Base-by-base conservation (phyloP, 2,329 filamentous ascomycete species). In the Claviceps fusiformis region DNA sequence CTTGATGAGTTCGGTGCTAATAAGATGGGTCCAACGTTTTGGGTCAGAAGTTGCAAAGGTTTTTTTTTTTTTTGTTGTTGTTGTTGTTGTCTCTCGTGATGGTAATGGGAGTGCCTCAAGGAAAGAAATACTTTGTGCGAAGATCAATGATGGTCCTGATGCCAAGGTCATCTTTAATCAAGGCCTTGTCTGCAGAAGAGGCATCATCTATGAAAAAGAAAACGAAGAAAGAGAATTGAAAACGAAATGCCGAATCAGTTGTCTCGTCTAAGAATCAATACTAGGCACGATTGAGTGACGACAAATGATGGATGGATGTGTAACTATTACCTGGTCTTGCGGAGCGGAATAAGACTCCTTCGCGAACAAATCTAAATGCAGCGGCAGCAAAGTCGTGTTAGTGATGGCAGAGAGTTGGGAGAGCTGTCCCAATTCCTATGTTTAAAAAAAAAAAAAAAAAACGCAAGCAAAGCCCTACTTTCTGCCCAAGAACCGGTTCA, bases 121-220 rank as follows among this genome's bases (percentile, higher is more conserved):
- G 10, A 29, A 29, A 29, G 45, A 27, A 24, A 24, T 75, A 88
- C 82, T 85, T 82, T 58, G 89, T 88, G 55, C 90, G 80, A 11
- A 95, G 73, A 71, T 95, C 90, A 57, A 95, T 78, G 45, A 95
- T 79, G 2, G 83, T 88, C 60, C 76, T 80, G 59, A 95, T 79
- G 27, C 79, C 75, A 61, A 85, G 77, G 37, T 81, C 75, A 8
- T 82, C 69, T 10, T 73, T 68, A 11, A 95, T 75, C 37, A 73
- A 71, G 39, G 73, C 66, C 55, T 80, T 79, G 68, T 95, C 90
- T 41, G 73, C 65, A 24, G 75, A 63, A 0, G 86, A 85, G 41
- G 88, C 87, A 67, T 89, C 82, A 64, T 95, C 89, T 77, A 56
- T 19, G n/a, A 15, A 5, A 7, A 15, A 24, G n/a, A 13, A n/a